Evolutionary conservation across 2,329 filamentous ascomycete genomes (phyloP).

Genomic region (Calonectria pseudoturangicola): DNA sequence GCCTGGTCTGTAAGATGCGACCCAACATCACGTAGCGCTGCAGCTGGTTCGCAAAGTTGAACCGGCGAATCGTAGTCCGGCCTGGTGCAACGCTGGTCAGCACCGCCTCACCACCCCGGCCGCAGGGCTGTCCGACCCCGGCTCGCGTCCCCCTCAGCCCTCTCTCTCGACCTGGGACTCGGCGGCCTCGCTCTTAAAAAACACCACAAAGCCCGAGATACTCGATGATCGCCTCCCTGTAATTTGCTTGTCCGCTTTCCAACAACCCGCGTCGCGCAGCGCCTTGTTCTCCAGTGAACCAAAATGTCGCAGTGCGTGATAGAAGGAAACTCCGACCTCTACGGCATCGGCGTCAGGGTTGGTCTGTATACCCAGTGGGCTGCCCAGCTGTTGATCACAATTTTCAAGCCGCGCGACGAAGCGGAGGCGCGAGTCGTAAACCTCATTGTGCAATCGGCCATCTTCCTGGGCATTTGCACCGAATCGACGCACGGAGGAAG

Average conservation of each 20-base stretch:
- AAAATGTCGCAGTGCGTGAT: slow-evolving; percentile 5
- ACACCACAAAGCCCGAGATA: not conserved
- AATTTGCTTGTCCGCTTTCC: not conserved
- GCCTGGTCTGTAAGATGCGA: slow-evolving; percentile 22
- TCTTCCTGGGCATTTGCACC: slow-evolving; percentile 16
- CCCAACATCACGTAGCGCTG: slow-evolving; percentile 13
- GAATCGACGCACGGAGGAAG: not conserved
- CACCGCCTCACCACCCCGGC: slow-evolving; percentile 17
- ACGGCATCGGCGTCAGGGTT: slow-evolving; percentile 30
- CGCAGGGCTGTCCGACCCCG: slow-evolving; percentile 18
- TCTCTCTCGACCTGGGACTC: not conserved
- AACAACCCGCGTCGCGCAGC: not conserved
- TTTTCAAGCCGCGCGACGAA: slow-evolving; percentile 7
- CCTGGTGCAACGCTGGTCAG: not conserved
- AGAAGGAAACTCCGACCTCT: slow-evolving; percentile 31
- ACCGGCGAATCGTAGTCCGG: not conserved
- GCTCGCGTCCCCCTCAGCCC: not conserved
- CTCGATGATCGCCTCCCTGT: not conserved
- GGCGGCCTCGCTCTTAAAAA: not conserved
- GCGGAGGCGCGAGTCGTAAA: not conserved
- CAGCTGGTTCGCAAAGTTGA: slow-evolving; percentile 18
- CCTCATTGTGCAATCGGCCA: slow-evolving; percentile 5
- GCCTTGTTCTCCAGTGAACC: not conserved
- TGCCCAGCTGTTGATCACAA: slow-evolving; percentile 23
- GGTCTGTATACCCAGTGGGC: slow-evolving; percentile 33